Evolutionary conservation across 108 stramenopile genomes (phyloP).

Genomic region (Skeletonema grethae): DNA sequence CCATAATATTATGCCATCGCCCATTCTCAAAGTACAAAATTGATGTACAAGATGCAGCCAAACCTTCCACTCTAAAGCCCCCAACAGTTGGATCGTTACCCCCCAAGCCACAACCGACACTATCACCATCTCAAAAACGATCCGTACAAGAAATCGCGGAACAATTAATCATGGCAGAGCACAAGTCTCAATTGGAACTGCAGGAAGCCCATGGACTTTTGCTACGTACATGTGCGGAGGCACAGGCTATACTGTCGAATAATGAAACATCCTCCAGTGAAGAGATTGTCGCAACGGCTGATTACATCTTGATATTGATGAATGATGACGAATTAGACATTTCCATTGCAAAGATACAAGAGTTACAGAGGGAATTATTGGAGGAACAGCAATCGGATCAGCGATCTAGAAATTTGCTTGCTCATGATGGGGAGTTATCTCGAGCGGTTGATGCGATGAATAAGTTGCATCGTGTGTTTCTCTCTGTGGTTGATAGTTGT

Average conservation of each 20-base stretch:
- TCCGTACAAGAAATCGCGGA: neutral
- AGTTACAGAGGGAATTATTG: constrained; percentile 2
- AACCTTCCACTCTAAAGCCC: neutral
- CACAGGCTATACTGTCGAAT: neutral
- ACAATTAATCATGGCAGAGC: neutral
- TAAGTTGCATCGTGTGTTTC: constrained; percentile 23
- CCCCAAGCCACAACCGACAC: neutral
- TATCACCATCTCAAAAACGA: constrained; percentile 1
- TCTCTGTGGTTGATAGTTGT: constrained; percentile 25
- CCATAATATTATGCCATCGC: neutral
- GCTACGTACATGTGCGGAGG: neutral
- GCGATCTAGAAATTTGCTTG: neutral
- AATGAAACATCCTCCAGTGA: constrained; percentile 7
- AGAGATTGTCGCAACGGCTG: constrained; percentile 24
- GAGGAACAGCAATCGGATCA: neutral
- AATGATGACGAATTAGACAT: constrained; percentile 24
- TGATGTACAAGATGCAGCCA: neutral
- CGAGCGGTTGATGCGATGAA: constrained; percentile 20
- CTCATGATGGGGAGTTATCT: constrained; percentile 7
- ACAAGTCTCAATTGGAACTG: constrained; percentile 3
- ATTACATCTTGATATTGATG: constrained; percentile 31
- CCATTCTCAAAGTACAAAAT: neutral
- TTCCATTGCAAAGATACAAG: constrained; percentile 19
- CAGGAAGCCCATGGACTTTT: constrained; percentile 3
- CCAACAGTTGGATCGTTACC: neutral